These are phyloP conservation scores for Pyrrhoderma lamaoense DNA, from an alignment of 1,284 basidiomycete genomes.

Conservation along the genomic window DNA sequence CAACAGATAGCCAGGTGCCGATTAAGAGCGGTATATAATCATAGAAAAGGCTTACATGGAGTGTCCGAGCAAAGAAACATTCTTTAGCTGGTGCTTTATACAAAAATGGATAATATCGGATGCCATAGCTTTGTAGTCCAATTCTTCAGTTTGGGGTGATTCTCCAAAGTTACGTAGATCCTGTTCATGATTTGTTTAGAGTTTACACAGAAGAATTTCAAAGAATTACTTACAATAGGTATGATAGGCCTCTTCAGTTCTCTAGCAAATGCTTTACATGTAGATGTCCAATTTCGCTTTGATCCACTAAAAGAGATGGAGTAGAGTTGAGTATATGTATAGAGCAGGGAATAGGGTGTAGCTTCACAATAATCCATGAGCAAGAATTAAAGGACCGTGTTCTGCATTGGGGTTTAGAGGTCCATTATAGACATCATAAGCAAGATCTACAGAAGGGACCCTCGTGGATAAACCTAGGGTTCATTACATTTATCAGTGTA, in stretches of 20 bases:
- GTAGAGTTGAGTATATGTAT: not conserved
- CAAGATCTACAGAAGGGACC: slow-evolving; percentile 10
- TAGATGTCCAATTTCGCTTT: slow-evolving; percentile 73
- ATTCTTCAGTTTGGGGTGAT: slow-evolving; percentile 63
- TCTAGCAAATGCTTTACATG: slow-evolving; percentile 57
- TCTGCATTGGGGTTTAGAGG: slow-evolving; percentile 2
- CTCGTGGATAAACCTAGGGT: not conserved
- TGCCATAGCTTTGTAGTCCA: slow-evolving; percentile 71
- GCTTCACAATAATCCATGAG: slow-evolving; percentile 69
- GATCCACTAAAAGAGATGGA: slow-evolving; percentile 46
- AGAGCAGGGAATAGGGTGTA: slow-evolving; percentile 23
- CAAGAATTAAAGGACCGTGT: slow-evolving; percentile 44
- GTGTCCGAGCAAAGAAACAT: slow-evolving; percentile 74
- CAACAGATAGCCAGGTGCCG: not conserved
- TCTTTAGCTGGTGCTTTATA: slow-evolving; percentile 39
- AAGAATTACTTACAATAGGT: slow-evolving; percentile 44
- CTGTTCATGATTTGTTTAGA: slow-evolving; percentile 29
- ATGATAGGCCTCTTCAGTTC: slow-evolving; percentile 60
- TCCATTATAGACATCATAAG: slow-evolving; percentile 12
- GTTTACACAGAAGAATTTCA: not conserved
- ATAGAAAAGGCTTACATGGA: slow-evolving; percentile 56
- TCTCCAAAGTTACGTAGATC: slow-evolving; percentile 81
- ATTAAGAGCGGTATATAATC: too few species aligned
- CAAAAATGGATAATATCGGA: slow-evolving; percentile 61
- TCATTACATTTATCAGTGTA: too few species aligned